Evolutionary conservation across 1,139 yeast genomes (phyloP), one percentile per base, ranked within the genome.

Genomic region (Taphrina wiesneri): DNA sequence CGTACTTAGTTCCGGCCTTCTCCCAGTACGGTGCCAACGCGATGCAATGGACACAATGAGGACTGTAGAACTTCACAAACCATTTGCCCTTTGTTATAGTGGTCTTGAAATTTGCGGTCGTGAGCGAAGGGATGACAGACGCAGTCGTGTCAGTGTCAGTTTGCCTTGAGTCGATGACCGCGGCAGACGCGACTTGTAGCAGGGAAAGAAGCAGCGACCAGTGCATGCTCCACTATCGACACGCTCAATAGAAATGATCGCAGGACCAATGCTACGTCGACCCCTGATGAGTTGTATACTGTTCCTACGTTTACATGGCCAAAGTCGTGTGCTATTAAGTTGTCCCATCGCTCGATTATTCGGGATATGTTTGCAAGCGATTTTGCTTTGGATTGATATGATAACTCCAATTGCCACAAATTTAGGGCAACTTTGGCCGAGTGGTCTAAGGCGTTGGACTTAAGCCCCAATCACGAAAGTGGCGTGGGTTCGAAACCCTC

Each of bases 51-150:
- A 71, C 72, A 70, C 82, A 79, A 68, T 75, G 75, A 0, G 82
- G 82, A 15, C 80, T 78, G 70, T 69, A 79, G 71, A 75, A 77
- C 70, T 79, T 78, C 64, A 79, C 72, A 74, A 79, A 77, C 76
- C 79, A 78, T 2, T 72, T 70, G 30, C 67, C 70, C 39, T 52
- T 60, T 49, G 70, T 67, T 7, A 71, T 60, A 3, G 54, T 56
- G 11, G 30, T 21, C 23, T 25, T 32, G 39, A 60, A 65, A 17
- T 43, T 60, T 19, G 26, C 53, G 32, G 53, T 25, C 15, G 53
- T 53, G 26, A 62, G 28, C 5, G 53, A 52, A 3, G 60, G 62
- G 17, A 54, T 52, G 11, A 52, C 56, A 19, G 56, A 52, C 13
- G 25, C 54, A 17, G 36, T 11, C 11, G 54, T 19, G 21, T 15